These are phyloP conservation scores for Sanghuangporus weigelae DNA, from an alignment of 1,284 basidiomycete species.

Conservation along the genomic window DNA sequence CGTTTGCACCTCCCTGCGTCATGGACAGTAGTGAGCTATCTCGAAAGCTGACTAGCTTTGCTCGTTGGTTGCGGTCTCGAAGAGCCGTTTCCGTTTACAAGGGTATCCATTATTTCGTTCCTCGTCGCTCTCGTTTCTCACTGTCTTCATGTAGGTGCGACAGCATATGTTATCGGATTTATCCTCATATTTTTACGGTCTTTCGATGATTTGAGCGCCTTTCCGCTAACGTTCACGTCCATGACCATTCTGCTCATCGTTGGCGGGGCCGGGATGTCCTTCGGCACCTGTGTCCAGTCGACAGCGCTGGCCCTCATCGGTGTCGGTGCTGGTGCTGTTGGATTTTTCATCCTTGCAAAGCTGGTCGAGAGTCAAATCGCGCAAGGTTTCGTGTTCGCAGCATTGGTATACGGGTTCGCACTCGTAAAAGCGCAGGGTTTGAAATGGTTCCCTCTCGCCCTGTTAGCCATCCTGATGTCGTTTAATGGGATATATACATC, in stretches of 20 bases:
- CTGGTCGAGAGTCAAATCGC: constrained; percentile 26
- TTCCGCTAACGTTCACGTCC: constrained; percentile 24
- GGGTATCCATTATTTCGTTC: neutral
- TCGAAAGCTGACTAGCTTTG: neutral
- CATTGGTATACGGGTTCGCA: constrained; percentile 27
- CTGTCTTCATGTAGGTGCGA: constrained; percentile 18
- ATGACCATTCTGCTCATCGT: constrained; percentile 27
- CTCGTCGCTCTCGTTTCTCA: neutral
- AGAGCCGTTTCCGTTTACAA: neutral
- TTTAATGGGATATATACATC: constrained; percentile 26
- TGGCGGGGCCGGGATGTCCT: constrained; percentile 26
- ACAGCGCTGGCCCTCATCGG: constrained; percentile 24
- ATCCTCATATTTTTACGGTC: constrained; percentile 26
- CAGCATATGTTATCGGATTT: constrained; percentile 28
- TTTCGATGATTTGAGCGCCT: constrained; percentile 23
- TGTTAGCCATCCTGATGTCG: constrained; percentile 28
- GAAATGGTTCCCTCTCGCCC: constrained; percentile 26
- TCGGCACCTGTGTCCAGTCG: constrained; percentile 19
- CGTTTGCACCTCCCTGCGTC: neutral
- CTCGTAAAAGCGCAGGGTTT: constrained; percentile 24
- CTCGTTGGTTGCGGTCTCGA: neutral
- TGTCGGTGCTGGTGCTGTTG: constrained; percentile 24
- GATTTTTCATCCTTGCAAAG: constrained; percentile 29
- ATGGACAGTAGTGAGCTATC: neutral
- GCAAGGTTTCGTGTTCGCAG: constrained; percentile 30